A percentile compares a stretch with the other conserved stretches of the same genome.
Conservation (phyloP, 2,329 filamentous ascomycete genomes). For the Alternaria postmessia region DNA sequence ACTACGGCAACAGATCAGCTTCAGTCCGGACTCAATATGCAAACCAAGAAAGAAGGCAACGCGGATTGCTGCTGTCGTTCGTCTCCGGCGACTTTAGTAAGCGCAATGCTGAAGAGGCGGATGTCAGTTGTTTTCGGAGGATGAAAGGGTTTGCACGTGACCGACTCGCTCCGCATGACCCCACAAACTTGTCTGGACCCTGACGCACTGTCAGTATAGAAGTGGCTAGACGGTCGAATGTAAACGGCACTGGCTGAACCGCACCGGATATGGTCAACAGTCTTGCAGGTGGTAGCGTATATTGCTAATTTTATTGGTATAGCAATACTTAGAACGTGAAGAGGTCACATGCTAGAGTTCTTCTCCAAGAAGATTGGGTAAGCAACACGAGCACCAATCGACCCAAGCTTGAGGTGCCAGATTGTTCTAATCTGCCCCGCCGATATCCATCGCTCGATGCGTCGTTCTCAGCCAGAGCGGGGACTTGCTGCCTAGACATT, state of each 20-base stretch:
- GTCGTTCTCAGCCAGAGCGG: not conserved
- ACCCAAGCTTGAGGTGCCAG: not conserved
- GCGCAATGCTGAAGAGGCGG: not conserved
- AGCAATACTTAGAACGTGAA: not conserved
- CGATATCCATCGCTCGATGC: not conserved
- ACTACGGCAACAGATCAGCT: not conserved
- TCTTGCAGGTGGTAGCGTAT: not conserved
- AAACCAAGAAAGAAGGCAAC: not conserved
- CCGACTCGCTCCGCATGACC: not conserved
- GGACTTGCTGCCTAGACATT: not conserved
- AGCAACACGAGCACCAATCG: not conserved
- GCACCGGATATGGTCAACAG: not conserved
- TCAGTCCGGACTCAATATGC: not conserved
- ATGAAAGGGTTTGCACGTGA: constrained; percentile 2
- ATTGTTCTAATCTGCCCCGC: not conserved
- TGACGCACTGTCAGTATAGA: not conserved
- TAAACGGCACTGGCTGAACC: not conserved
- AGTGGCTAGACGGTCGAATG: not conserved
- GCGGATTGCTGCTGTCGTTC: not conserved
- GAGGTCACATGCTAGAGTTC: not conserved
- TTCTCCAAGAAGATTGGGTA: not conserved
- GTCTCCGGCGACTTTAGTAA: not conserved
- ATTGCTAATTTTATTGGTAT: not conserved
- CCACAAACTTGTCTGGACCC: constrained; percentile 2
- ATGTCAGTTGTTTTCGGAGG: not conserved